Base-by-base conservation (phyloP, 495 filamentous ascomycete species). In the Xylaria sp. region DNA sequence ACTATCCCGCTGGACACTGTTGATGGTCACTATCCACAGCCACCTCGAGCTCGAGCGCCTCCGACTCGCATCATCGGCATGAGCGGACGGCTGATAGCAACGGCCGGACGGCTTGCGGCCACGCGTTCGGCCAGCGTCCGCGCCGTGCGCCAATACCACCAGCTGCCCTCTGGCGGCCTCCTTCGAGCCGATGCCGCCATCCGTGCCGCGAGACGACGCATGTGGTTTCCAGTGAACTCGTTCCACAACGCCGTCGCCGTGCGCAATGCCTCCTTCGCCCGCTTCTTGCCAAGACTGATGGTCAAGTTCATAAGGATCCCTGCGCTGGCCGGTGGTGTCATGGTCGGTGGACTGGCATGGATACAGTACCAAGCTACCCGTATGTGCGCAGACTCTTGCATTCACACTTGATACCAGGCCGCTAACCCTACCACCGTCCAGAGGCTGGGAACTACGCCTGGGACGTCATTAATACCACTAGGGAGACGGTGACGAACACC, bases 351-450 rank as follows among this genome's bases (percentile, higher is more conserved):
- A 5, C 77, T 96, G 40, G 93, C 93, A 52, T 99, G 97, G 86
- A 76, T 99, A 41, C 96, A 99, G 79, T 98, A 98, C 80, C 97
- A 98, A 82, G 95, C 96, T 71, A 90, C 91, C 62, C 93, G 93
- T 97, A 87, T 77, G 93, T 77, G 50, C 40, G 43, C 11, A 21
- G 53, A 31, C 26, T 5, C 24, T 33, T 14, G 41, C 48, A 29
- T 2, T 85, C 50, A 17, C 67, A 15, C 52, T 43, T 21, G 41
- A 12, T 37, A 21, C 3, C 31, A 12, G 19, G 33, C n/a, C 40
- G 40, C 75, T 77, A 69, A 77, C 74, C 83, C 69, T 63, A 24
- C 67, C 24, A 40, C 35, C 58, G 26, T 72, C 61, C 76, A 93
- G 93, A 97, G 88, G 93, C 94, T 31, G 94, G 94, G 66, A 97